Evolutionary conservation across 768 basidiomycete genomes (phyloP).

Genomic region (Coprinopsis cinerea): DNA sequence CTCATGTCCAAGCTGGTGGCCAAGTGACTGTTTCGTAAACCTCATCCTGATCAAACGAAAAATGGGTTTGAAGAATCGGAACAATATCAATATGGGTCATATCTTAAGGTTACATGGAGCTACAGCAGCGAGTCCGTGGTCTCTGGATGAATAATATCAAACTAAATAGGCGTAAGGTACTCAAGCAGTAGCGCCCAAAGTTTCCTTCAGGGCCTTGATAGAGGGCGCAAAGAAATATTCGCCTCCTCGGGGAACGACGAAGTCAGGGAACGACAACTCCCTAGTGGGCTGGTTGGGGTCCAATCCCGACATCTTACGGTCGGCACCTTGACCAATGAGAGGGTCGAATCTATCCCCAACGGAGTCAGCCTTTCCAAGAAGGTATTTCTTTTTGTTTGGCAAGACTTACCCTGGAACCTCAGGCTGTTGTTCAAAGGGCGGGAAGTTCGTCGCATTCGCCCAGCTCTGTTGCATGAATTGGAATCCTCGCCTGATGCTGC

Average conservation of each 20-base stretch:
- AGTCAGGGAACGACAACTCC: constrained; percentile 28
- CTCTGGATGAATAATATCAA: too few species aligned
- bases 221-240: constrained; percentile 52
- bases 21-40: too few species aligned
- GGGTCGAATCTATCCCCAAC: constrained; percentile 36
- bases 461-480: constrained; percentile 34
- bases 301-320: constrained; percentile 21
- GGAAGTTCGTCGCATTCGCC: constrained; percentile 33
- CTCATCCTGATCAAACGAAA: too few species aligned
- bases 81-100: too few species aligned
- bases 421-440: constrained; percentile 22
- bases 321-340: constrained; percentile 32
- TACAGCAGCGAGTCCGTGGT: too few species aligned
- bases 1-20: too few species aligned
- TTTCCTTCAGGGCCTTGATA: constrained; percentile 36
- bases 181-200: neutral
- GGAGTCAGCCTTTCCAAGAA: neutral
- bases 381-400: neutral
- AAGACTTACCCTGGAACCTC: constrained; percentile 26
- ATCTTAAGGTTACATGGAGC: too few species aligned
- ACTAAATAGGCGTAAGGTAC: too few species aligned
- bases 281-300: constrained; percentile 26
- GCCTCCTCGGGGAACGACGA: constrained; percentile 42
- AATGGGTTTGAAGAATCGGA: too few species aligned
- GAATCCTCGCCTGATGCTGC: constrained; percentile 34